Base-by-base conservation (phyloP, 2,329 filamentous ascomycete species). In the Onygenales sp. region DNA sequence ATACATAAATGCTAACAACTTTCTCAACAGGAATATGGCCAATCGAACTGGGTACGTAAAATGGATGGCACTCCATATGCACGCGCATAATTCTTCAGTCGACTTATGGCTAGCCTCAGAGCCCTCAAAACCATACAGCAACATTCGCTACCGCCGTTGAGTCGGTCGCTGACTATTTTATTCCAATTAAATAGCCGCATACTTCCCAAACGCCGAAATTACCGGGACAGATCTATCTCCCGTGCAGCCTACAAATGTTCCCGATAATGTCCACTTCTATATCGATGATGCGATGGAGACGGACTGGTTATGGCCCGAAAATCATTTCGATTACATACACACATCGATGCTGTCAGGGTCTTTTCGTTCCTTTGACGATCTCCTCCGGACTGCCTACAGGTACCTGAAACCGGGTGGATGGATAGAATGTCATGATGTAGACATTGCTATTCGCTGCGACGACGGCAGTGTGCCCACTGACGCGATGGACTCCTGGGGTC, bases 241-340 rank as follows among this genome's bases (percentile, higher is more conserved):
- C 1, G 83, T 86, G 14, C 84, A 87, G 61, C 82, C 83, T 2
- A 70, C 71, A 6, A 73, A 78, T 48, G 83, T 88, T 0, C 86
- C 86, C 0, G 78, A 79, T 14, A 91, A 90, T 57, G 84, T 89
- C 11, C 80, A 82, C 57, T 91, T 90, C 58, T 81, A 82, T 55
- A 77, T 90, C 44, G 85, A 88, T 62, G 86, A 89, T 61, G 76
- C 76, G 62, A 75, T 77, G 2, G 80, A 82, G 61, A 71, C 76
- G 1, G 78, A 85, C 52, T 84, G 81, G 81, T 70, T 79, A 68
- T 62, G 80, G 68, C 69, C 74, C 6, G 61, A 69, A 0, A 60
- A 74, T 52, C 61, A 74, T 58, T 75, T 84, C 60, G 81, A 85
- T 65, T 78, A 78, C 55, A 75, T 86, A 54, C 82, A 84, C 65